phyloP scores from a whole-genome alignment of 108 stramenopile genomes.

The Cyclotella choctawhatcheeana region DNA sequence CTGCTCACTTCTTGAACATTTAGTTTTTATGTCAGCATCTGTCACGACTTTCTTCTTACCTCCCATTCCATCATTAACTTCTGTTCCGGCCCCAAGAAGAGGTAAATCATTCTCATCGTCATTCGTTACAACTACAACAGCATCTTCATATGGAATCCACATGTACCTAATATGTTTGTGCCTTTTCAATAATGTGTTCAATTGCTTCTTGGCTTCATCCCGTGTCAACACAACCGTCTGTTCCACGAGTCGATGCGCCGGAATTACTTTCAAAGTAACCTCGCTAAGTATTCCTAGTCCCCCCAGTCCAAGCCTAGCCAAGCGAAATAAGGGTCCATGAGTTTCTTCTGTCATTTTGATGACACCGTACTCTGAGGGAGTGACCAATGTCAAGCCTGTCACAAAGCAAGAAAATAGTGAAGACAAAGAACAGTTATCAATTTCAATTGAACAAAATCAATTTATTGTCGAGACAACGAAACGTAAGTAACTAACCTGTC shows the following conservation, averaged over 20 bases:
- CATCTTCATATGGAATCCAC: conserved; percentile 98
- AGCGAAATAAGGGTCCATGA: conserved; percentile 76
- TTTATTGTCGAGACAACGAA: too few species aligned
- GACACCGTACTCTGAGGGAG: conserved; percentile 82
- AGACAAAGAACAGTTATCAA: too few species aligned
- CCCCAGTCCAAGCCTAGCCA: conserved; percentile 93
- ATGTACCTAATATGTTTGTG: conserved; percentile 98
- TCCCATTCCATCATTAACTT: conserved; percentile 38
- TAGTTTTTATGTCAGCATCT: conserved; percentile 35
- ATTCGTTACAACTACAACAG: conserved; percentile 95
- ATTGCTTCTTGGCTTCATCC: conserved; percentile 72
- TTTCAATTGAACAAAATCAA: too few species aligned
- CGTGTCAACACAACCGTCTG: conserved; percentile 89
- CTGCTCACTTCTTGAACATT: conserved; percentile 48
- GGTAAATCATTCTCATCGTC: conserved; percentile 72
- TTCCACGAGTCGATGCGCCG: conserved; percentile 89
- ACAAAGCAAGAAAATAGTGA: conserved; percentile 96
- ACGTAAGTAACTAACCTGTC: too few species aligned
- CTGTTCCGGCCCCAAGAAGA: conserved; percentile 36
- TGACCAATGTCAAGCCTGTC: conserved; percentile 86
- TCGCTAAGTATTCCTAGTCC: conserved; percentile 95
- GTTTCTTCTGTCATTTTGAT: conserved; percentile 68
- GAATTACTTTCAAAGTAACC: conserved; percentile 90
- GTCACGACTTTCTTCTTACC: conserved; percentile 50
- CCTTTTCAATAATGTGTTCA: conserved; percentile 57